Evolutionary conservation across 352 stramenopile genomes (phyloP).

Genomic region (Elongisporangium anandrum): DNA sequence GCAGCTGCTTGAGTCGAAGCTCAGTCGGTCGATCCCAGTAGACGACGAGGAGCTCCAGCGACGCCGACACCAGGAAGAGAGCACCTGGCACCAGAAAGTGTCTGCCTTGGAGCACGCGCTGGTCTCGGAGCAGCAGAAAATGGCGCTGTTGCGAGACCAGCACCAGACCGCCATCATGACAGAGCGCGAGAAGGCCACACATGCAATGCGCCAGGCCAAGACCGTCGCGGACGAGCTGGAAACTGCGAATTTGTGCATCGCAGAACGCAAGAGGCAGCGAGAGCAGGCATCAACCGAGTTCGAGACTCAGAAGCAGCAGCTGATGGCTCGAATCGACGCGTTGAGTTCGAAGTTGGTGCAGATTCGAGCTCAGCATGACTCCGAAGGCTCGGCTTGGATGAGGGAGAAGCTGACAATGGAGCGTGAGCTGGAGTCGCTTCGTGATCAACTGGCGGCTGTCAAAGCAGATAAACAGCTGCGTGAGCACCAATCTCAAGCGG

Average conservation of each 20-base stretch:
- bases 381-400: not conserved
- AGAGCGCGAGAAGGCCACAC: slow-evolving; percentile 37
- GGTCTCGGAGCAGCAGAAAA: slow-evolving; percentile 32
- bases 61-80: slow-evolving; percentile 38
- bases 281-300: slow-evolving; percentile 29
- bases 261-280: slow-evolving; percentile 62
- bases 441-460: slow-evolving; percentile 8
- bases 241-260: slow-evolving; percentile 65
- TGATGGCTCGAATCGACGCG: slow-evolving; percentile 13
- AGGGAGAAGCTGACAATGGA: slow-evolving; percentile 6
- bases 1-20: slow-evolving; percentile 37
- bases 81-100: slow-evolving; percentile 57
- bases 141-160: slow-evolving; percentile 31
- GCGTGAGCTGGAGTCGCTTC: slow-evolving; percentile 9
- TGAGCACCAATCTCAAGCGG: not conserved
- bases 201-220: slow-evolving; percentile 34
- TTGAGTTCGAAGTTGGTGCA: slow-evolving; percentile 13
- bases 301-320: slow-evolving; percentile 16
- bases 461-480: slow-evolving; percentile 16
- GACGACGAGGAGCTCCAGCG: slow-evolving; percentile 45
- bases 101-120: slow-evolving; percentile 50
- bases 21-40: slow-evolving; percentile 40
- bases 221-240: slow-evolving; percentile 49
- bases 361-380: slow-evolving; percentile 1
- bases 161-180: slow-evolving; percentile 24